phyloP scores from a whole-genome alignment of 2,329 filamentous ascomycete species.

The Alternaria sp. region DNA sequence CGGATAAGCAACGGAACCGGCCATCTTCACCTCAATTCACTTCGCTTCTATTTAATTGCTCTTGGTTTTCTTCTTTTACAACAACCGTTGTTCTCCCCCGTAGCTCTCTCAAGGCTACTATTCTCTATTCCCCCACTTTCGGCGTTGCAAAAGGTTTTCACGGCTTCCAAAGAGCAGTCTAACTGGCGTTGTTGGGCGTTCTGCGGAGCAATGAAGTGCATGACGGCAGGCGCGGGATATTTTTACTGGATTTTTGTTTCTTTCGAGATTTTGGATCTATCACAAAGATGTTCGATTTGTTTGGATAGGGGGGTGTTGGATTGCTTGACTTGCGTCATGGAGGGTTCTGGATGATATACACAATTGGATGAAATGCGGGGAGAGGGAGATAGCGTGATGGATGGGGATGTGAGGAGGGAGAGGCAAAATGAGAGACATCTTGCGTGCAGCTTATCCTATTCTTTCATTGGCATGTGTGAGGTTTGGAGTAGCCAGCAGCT shows the following conservation, averaged over 20 bases:
- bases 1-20: background rate
- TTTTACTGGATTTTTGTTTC: background rate
- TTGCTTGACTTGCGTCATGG: background rate
- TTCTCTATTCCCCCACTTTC: slow-evolving; percentile 11
- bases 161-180: slow-evolving; percentile 9
- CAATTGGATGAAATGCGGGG: background rate
- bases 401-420: background rate
- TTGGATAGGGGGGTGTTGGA: background rate
- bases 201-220: background rate
- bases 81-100: background rate
- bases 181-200: slow-evolving; percentile 3
- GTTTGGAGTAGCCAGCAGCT: background rate
- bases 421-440: slow-evolving; percentile 1
- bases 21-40: background rate
- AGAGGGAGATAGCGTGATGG: background rate
- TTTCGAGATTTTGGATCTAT: background rate
- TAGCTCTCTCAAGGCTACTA: background rate
- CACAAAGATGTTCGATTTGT: background rate
- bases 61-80: slow-evolving; percentile 4
- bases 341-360: background rate
- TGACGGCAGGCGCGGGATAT: slow-evolving; percentile 1
- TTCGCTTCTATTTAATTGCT: slow-evolving; percentile 4
- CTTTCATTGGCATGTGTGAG: background rate
- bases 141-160: slow-evolving; percentile 20
- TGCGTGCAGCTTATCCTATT: background rate